Evolutionary conservation across 306 rosid genomes (phyloP), one percentile per base, ranked within the genome.

Genomic region (Hippophae rhamnoides): DNA sequence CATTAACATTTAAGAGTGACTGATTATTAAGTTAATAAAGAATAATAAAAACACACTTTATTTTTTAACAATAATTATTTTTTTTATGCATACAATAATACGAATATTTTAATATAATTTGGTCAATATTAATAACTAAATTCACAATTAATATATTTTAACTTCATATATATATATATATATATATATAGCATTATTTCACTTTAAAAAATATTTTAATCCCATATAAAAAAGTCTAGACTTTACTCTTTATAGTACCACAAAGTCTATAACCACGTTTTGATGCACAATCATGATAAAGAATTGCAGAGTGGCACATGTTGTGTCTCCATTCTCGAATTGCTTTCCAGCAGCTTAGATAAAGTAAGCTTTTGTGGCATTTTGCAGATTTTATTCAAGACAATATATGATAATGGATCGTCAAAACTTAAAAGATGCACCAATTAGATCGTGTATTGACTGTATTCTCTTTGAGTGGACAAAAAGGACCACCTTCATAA

Each of bases 261-360:
- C 6, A 10, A 18, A 52, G 56, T 52, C 25, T 62, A 60, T 58
- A 27, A 49, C 58, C 70, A 70, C 57, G 51, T 48, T 61, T 11
- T 56, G 58, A 57, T 58, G 66, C 62, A 57, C 41, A 43, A 13
- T 66, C 68, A 71, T 76, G 64, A 71, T 76, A 73, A 62, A 54
- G 25, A 14, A 5, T 42, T 48, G 52, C 60, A 66, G 67, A 50
- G 47, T 4, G 13, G 51, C 81, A 72, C 81, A 76, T 76, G 81
- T 27, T 49, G 43, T 72, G 81, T 76, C 78, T 68, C 61, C 71
- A 46, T 69, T 41, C 65, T 31, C 54, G 65, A 45, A 49, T 7
- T 12, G 68, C 68, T 64, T 68, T 57, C 67, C 41, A 53, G 56
- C 31, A 31, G 56, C 61, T 51, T 14, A 25, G 63, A 5, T 13